These are phyloP conservation scores for Fusarium irregulare DNA, from an alignment of 2,329 filamentous ascomycete genomes.

Conservation along the genomic window DNA sequence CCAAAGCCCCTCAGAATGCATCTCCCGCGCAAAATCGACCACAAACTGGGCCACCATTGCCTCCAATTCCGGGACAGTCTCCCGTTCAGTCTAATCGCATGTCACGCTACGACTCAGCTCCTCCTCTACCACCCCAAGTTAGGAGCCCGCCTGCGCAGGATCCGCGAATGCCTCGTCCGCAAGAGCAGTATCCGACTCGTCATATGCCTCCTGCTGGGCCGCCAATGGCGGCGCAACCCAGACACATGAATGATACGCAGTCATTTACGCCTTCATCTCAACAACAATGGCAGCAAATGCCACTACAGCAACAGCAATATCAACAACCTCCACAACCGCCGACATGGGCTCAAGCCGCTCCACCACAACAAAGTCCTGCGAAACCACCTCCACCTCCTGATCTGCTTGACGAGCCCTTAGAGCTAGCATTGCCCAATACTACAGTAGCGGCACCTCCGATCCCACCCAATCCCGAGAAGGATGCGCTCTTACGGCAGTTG, in stretches of 20 bases:
- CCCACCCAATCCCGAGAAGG: constrained; percentile 95
- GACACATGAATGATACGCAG: constrained; percentile 36
- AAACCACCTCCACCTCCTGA: constrained; percentile 59
- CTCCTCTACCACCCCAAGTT: constrained; percentile 56
- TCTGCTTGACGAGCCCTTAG: constrained; percentile 67
- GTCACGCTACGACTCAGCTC: constrained; percentile 62
- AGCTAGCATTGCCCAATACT: constrained; percentile 61
- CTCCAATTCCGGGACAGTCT: constrained; percentile 37
- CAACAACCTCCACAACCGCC: constrained; percentile 41
- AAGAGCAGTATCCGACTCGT: constrained; percentile 35
- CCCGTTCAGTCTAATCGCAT: constrained; percentile 35
- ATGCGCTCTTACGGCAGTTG: constrained; percentile 82
- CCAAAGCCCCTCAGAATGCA: constrained; percentile 60
- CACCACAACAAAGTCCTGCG: constrained; percentile 36
- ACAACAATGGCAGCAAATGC: constrained; percentile 44
- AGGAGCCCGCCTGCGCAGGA: constrained; percentile 21
- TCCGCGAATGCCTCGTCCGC: constrained; percentile 25
- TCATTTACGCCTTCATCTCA: constrained; percentile 29
- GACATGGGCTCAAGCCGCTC: constrained; percentile 43
- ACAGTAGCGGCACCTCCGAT: constrained; percentile 81
- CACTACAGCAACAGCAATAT: constrained; percentile 31
- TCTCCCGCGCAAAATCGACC: constrained; percentile 40
- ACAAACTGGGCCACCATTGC: constrained; percentile 48
- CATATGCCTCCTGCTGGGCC: constrained; percentile 30
- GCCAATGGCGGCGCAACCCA: constrained; percentile 24